phyloP scores from a whole-genome alignment of 208 protist species.

The Strigomonas galati region DNA sequence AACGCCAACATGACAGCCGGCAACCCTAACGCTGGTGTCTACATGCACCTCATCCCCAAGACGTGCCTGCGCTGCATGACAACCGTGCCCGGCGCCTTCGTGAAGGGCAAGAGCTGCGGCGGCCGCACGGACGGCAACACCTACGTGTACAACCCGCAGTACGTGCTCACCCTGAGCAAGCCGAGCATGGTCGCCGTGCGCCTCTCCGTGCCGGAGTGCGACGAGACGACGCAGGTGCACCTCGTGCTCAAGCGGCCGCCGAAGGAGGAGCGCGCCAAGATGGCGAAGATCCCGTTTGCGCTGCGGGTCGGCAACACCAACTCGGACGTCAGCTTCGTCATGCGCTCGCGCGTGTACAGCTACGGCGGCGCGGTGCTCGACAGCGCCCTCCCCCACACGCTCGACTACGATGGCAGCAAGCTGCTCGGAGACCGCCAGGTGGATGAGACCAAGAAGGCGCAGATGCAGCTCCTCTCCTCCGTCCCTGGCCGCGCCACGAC shows the following conservation, averaged over 20 bases:
- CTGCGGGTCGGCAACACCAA: constrained; percentile 23
- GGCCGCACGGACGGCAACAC: constrained; percentile 51
- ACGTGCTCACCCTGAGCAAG: constrained; percentile 49
- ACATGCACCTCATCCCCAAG: constrained; percentile 73
- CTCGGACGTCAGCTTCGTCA: constrained; percentile 35
- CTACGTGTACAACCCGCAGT: constrained; percentile 79
- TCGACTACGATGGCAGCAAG: constrained; percentile 49
- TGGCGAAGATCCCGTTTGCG: constrained; percentile 4
- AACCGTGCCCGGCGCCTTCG: constrained; percentile 41
- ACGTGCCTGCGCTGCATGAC: constrained; percentile 46
- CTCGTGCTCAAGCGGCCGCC: constrained; percentile 15
- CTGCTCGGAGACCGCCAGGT: constrained; percentile 39
- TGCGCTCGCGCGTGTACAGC: constrained; percentile 55
- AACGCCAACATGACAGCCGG: constrained; percentile 19
- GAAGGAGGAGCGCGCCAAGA: constrained; percentile 11
- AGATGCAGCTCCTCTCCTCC: constrained; percentile 6
- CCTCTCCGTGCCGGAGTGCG: constrained; percentile 30
- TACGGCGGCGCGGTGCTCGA: constrained; percentile 60
- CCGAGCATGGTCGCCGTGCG: constrained; percentile 59
- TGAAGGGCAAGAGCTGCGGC: constrained; percentile 71
- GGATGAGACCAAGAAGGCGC: constrained; percentile 16
- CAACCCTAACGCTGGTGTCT: constrained; percentile 44
- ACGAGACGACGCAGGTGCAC: constrained; percentile 28
- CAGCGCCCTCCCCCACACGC: constrained; percentile 55
- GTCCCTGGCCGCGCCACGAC: background rate